Conservation (phyloP, 371 early-diverging fungal species). For the Mortierella sp. region DNA sequence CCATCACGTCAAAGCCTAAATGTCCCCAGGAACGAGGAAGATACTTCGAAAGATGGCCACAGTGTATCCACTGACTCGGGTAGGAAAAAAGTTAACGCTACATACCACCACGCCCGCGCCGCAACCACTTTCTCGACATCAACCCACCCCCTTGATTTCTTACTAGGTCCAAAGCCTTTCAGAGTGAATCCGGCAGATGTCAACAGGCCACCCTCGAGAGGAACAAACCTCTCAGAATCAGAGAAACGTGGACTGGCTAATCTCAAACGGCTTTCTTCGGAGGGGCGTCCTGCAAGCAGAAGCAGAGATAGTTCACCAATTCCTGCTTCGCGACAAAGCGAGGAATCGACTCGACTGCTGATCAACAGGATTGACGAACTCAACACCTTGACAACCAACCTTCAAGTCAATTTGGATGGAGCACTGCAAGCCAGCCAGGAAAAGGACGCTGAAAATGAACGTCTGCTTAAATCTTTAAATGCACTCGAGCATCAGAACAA, state of each 20-base stretch:
- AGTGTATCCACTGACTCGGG: neutral
- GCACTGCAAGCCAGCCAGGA: conserved; percentile 18
- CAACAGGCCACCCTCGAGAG: conserved; percentile 14
- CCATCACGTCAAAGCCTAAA: conserved; percentile 2
- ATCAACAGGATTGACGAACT: conserved; percentile 18
- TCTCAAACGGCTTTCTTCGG: conserved; percentile 34
- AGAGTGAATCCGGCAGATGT: conserved; percentile 29
- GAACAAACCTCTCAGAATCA: conserved; percentile 16
- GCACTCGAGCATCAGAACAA: conserved; percentile 31
- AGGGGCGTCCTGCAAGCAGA: conserved; percentile 15
- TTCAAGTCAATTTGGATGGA: conserved; percentile 16
- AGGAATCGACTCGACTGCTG: conserved; percentile 9
- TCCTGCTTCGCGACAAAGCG: neutral
- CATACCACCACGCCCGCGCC: no score
- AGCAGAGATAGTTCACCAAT: conserved; percentile 12
- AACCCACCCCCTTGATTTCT: neutral
- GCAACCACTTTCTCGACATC: no score
- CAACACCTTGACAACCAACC: conserved; percentile 1
- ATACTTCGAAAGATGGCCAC: conserved; percentile 3
- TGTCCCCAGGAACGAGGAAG: conserved; percentile 4
- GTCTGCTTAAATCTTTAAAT: conserved; percentile 41
- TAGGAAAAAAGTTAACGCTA: no score
- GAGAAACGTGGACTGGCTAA: conserved; percentile 22
- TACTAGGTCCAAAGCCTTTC: conserved; percentile 18
- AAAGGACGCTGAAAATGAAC: conserved; percentile 19